Percentiles rank a stretch among this genome's conserved stretches.
phyloP scores from a whole-genome alignment of 1,284 basidiomycete species.

The Cutaneotrichosporon spelunceum region DNA sequence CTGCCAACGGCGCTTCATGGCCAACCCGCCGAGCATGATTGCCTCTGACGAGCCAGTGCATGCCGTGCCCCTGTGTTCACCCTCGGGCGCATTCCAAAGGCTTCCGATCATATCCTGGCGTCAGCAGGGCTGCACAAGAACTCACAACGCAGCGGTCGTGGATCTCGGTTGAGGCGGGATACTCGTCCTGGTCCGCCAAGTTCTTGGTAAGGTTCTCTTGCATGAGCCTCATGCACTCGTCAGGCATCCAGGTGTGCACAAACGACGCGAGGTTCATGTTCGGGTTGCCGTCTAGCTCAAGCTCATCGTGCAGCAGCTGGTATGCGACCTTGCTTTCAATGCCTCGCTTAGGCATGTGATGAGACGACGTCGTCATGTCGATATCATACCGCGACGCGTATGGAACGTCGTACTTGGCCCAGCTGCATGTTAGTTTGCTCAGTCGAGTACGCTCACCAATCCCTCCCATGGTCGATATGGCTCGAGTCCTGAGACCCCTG shows the following conservation, averaged over 20 bases:
- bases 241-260: conserved; percentile 67
- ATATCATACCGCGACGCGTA: conserved; percentile 46
- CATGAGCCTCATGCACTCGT: conserved; percentile 66
- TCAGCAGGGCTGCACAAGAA: not conserved
- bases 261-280: conserved; percentile 75
- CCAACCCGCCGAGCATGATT: conserved; percentile 87
- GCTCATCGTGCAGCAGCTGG: conserved; percentile 79
- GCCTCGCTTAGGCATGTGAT: conserved; percentile 50
- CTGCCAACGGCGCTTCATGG: conserved; percentile 95
- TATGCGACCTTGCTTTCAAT: conserved; percentile 58
- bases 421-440: conserved; percentile 20
- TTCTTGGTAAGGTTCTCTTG: conserved; percentile 84
- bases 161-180: conserved; percentile 70
- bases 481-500: conserved; percentile 10
- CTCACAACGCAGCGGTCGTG: conserved; percentile 66
- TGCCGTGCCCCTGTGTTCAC: conserved; percentile 72
- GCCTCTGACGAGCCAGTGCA: conserved; percentile 91
- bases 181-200: conserved; percentile 87
- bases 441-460: not conserved
- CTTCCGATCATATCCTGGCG: conserved; percentile 73
- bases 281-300: conserved; percentile 73
- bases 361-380: conserved; percentile 47
- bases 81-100: conserved; percentile 77
- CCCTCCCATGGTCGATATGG: not conserved
- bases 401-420: conserved; percentile 38